Conservation (phyloP, 495 filamentous ascomycete species). For the Penicillium angulare region DNA sequence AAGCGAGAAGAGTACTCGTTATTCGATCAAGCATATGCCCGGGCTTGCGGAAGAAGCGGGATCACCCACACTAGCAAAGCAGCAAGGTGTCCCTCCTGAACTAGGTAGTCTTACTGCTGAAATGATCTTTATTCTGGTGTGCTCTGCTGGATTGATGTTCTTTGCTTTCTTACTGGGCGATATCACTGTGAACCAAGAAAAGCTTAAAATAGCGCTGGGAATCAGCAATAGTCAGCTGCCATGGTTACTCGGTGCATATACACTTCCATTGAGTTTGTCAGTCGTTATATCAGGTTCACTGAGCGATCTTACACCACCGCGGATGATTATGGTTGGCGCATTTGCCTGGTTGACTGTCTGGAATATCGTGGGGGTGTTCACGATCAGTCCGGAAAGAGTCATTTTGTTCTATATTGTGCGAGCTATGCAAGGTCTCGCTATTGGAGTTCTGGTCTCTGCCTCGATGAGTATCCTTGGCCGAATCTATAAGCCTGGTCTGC, state of each 20-base stretch:
- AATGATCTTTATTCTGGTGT: conserved; percentile 40
- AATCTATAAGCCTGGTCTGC: conserved; percentile 29
- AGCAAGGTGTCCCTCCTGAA: conserved; percentile 13
- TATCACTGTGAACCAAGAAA: conserved; percentile 36
- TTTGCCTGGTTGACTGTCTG: conserved; percentile 44
- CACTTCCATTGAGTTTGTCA: conserved; percentile 41
- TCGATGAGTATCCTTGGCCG: conserved; percentile 34
- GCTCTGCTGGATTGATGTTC: conserved; percentile 45
- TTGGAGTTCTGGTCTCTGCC: conserved; percentile 32
- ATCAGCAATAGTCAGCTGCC: conserved; percentile 39
- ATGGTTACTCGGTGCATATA: conserved; percentile 43
- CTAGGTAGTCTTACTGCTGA: conserved; percentile 14
- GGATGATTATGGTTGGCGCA: conserved; percentile 41
- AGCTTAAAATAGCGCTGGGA: conserved; percentile 31
- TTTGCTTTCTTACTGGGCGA: conserved; percentile 47
- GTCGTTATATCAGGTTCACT: conserved; percentile 46
- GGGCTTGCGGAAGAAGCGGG: conserved; percentile 16
- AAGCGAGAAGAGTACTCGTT: conserved; percentile 12
- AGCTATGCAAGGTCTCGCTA: conserved; percentile 33
- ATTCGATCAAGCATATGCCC: conserved; percentile 13
- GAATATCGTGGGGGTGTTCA: conserved; percentile 42
- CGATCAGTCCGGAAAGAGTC: conserved; percentile 22
- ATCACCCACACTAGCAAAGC: conserved; percentile 1
- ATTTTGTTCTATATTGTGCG: conserved; percentile 34
- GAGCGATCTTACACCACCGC: conserved; percentile 41